Evolutionary conservation across 73 alveolate species (phyloP), one percentile per base, ranked within the genome.

Genomic region (Paramecium biaurelia): DNA sequence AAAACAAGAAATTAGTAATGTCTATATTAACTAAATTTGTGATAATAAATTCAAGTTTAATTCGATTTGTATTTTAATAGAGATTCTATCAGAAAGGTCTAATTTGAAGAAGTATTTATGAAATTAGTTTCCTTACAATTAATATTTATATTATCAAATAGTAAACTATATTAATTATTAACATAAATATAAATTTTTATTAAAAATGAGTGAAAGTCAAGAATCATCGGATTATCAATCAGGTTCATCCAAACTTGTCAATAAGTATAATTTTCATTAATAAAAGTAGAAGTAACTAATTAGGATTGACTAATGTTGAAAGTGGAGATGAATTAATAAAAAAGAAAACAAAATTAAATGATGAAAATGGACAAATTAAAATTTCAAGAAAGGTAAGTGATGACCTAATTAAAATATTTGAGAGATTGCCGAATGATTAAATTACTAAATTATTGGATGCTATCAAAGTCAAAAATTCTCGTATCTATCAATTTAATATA

Each of bases 311-410:
- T 53, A 53, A 53, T 53, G 34, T 53, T 53, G 68, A 53, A 53
- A 53, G 68, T 53, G 68, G 68, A 53, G 84, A 63, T 26, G 84
- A 63, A 30, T 63, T 32, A 63, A 63, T 63, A 26, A 63, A 14
- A 7, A 63, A 63, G 84, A 63, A 63, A 63, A 32, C 45, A 12
- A 63, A 63, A 63, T n/a, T 63, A 26, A 63, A 63, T 63, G 84
- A 26, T 63, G 84, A 63, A 63, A 30, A 26, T 63, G 84, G 41
- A 11, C 23, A 63, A 37, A 72, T 72, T 20, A 72, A 42, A 41
- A 79, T 79, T 9, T 79, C 90, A 38, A 41, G 90, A 24, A 79
- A 79, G 43, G 56, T 34, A 24, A 79, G 90, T 43, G 90, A 79
- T 45, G 90, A 79, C 0, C 21, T 79, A 24, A 47, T 79, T 79